Evolutionary conservation across 2,329 filamentous ascomycete species (phyloP), one percentile per base, ranked within the genome.

Genomic region (Diaporthe amygdali): DNA sequence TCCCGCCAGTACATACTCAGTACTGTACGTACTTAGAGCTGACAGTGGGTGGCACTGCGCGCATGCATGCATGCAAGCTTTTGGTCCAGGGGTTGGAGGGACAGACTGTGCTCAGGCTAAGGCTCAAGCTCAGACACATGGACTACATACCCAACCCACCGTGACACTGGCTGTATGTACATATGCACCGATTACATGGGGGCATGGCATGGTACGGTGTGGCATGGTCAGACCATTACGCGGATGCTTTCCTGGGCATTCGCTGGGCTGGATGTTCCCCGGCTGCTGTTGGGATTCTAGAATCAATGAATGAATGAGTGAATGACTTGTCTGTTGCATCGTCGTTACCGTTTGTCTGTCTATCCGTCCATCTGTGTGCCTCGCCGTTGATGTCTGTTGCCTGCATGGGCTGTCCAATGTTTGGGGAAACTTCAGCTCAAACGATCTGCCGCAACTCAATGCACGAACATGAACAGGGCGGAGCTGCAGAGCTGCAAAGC

Each of bases 71-170:
- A 52, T 52, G 49, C 49, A n/a, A n/a, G n/a, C n/a, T n/a, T n/a
- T n/a, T n/a, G n/a, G n/a, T n/a, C n/a, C n/a, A n/a, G n/a, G n/a
- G n/a, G n/a, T n/a, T 44, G 41, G 14, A 20, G 5, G 41, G 20
- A 12, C 20, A 20, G 3, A 44, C 5, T 14, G 41, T 3, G 14
- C 20, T 14, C 41, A 44, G 5, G 41, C n/a, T n/a, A n/a, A n/a
- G n/a, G n/a, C 39, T 25, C 39, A n/a, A 20, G 22, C 32, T 14
- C 44, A 27, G 5, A 17, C 10, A 22, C n/a, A 17, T n/a, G 20
- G 34, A 20, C 12, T n/a, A 47, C 44, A 44, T 41, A 66, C 52
- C 41, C 66, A 68, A 59, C 66, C 66, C 52, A 68, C 66, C 41
- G 32, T 68, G 41, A 44, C 47, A 59, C 22, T 3, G 15, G n/a